Percentiles rank a stretch among this genome's conserved stretches.
Evolutionary conservation across 2,329 filamentous ascomycete species (phyloP).

Genomic region (Epichloe aotearoae): DNA sequence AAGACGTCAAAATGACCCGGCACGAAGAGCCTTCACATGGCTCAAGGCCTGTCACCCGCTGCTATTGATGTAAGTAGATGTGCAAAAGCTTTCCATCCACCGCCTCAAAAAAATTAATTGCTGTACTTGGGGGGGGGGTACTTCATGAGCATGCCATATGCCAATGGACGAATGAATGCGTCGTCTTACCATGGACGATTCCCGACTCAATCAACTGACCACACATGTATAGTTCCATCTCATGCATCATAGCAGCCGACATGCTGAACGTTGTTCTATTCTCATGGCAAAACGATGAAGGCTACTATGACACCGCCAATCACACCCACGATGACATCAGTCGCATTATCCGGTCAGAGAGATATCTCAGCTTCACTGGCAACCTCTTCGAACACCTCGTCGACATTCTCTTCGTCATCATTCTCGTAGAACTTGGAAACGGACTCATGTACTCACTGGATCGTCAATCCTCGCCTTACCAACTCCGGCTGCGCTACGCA

Average conservation of each 20-base stretch:
- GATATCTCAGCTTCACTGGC: conserved; percentile 6
- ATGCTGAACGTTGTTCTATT: conserved; percentile 3
- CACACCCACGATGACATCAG: conserved; percentile 6
- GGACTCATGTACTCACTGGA: conserved; percentile 4
- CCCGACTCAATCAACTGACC: too few species aligned
- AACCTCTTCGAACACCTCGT: conserved; percentile 6
- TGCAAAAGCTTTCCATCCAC: neutral
- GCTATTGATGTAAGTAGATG: conserved; percentile 4
- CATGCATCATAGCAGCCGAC: conserved; percentile 5
- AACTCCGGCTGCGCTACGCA: conserved; percentile 2
- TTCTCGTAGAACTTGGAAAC: conserved; percentile 5
- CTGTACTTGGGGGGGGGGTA: too few species aligned
- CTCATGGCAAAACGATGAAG: conserved; percentile 6
- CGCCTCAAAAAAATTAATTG: neutral
- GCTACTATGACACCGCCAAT: conserved; percentile 5
- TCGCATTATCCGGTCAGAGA: conserved; percentile 4
- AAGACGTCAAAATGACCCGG: conserved; percentile 2
- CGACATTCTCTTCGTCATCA: conserved; percentile 2
- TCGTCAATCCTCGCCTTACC: conserved; percentile 1
- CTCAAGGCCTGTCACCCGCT: conserved; percentile 4
- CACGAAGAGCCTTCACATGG: conserved; percentile 4
- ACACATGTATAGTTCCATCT: conserved; percentile 1
- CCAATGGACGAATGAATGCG: too few species aligned
- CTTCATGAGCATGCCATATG: too few species aligned
- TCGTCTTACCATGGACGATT: too few species aligned